These are phyloP conservation scores for Xylariales sp. DNA, from an alignment of 2,329 filamentous ascomycete species.

Conservation along the genomic window DNA sequence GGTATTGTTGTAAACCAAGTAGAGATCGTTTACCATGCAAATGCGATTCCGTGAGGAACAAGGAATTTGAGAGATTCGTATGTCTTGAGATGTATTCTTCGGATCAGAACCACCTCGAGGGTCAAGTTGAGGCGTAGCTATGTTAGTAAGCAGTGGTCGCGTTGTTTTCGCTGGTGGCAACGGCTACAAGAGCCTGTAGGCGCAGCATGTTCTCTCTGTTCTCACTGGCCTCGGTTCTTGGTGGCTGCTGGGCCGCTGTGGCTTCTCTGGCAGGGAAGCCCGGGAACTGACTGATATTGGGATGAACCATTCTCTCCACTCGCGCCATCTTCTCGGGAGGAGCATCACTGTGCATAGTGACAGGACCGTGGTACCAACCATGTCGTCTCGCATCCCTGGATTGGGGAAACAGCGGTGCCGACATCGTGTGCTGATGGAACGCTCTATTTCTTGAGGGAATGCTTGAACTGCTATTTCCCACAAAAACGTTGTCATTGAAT, in stretches of 20 bases:
- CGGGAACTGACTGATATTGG: conserved; percentile 48
- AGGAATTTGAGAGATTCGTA: too few relatives aligned
- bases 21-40: too few relatives aligned
- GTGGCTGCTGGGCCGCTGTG: conserved; percentile 22
- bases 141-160: conserved; percentile 27
- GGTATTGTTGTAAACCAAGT: conserved; percentile 1
- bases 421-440: conserved; percentile 55
- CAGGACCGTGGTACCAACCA: conserved; percentile 64
- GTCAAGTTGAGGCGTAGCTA: too few relatives aligned
- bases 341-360: conserved; percentile 31
- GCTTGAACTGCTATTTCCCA: conserved; percentile 18
- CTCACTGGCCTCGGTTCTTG: conserved; percentile 29
- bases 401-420: conserved; percentile 51
- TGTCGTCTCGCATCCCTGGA: conserved; percentile 60
- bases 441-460: conserved; percentile 18
- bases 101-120: too few relatives aligned
- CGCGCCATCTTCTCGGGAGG: conserved; percentile 37
- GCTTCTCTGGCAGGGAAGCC: conserved; percentile 42
- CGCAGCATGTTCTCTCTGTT: conserved; percentile 46
- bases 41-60: too few relatives aligned
- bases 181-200: conserved; percentile 60
- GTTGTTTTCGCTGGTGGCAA: conserved; percentile 53
- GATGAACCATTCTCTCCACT: conserved; percentile 54
- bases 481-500: conserved; percentile 44
- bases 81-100: too few relatives aligned